These are phyloP conservation scores for Phylloporus arenicola DNA, from an alignment of 768 basidiomycete genomes.

Conservation along the genomic window DNA sequence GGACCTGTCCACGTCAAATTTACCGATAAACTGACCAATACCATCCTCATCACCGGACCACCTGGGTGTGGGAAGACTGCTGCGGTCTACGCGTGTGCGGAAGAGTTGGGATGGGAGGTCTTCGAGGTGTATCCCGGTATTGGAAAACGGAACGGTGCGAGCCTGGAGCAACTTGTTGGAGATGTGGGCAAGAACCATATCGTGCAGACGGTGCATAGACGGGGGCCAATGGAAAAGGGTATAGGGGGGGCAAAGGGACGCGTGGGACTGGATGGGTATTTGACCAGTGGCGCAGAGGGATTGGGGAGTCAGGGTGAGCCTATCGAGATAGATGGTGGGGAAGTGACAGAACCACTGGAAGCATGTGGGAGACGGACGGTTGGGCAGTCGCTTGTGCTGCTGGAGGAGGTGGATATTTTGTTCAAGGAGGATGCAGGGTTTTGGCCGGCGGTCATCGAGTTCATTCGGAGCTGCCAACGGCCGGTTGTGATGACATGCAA, in stretches of 20 bases:
- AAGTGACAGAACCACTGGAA: slow-evolving; percentile 1
- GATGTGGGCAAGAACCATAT: slow-evolving; percentile 93
- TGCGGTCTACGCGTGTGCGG: slow-evolving; percentile 88
- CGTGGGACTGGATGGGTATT: slow-evolving; percentile 14
- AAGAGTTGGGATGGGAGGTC: slow-evolving; percentile 91
- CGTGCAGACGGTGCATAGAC: slow-evolving; percentile 39
- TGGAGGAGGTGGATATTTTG: slow-evolving; percentile 94
- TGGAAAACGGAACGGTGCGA: slow-evolving; percentile 79
- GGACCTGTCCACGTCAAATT: slow-evolving; percentile 25
- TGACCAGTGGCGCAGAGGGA: slow-evolving; percentile 10
- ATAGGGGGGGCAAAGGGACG: slow-evolving; percentile 4
- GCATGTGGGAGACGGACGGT: slow-evolving; percentile 29
- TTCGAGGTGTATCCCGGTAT: slow-evolving; percentile 97
- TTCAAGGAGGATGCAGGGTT: slow-evolving; percentile 84
- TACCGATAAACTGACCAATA: slow-evolving; percentile 63
- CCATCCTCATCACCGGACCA: slow-evolving; percentile 80
- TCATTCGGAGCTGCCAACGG: slow-evolving; percentile 79
- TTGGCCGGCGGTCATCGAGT: slow-evolving; percentile 74
- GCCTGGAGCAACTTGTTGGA: slow-evolving; percentile 75
- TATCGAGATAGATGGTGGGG: slow-evolving; percentile 18
- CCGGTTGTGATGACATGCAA: slow-evolving; percentile 96
- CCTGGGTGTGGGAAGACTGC: slow-evolving; percentile 87
- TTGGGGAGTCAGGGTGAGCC: slow-evolving; percentile 17
- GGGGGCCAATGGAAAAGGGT: slow-evolving; percentile 2
- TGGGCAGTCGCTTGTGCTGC: slow-evolving; percentile 80